phyloP scores from a whole-genome alignment of 2,329 filamentous ascomycete genomes.

The Tricladium varicosporioides region DNA sequence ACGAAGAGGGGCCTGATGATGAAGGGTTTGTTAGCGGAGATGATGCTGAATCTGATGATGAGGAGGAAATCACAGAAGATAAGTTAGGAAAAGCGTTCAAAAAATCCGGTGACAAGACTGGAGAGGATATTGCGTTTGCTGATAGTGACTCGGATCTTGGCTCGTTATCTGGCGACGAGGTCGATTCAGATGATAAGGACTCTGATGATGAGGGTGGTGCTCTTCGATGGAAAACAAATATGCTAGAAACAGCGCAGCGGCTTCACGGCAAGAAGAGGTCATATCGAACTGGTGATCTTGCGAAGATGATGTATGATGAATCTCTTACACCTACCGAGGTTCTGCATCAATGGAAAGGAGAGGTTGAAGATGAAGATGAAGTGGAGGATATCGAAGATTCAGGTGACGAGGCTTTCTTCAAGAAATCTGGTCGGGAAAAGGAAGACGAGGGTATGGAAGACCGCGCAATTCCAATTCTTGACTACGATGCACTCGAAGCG shows the following conservation, averaged over 20 bases:
- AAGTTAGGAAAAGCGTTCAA: conserved; percentile 62
- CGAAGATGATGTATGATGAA: conserved; percentile 85
- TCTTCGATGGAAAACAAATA: conserved; percentile 83
- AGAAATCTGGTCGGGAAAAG: conserved; percentile 59
- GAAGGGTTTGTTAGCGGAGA: conserved; percentile 37
- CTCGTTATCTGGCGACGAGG: conserved; percentile 66
- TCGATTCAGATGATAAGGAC: conserved; percentile 43
- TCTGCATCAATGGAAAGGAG: conserved; percentile 75
- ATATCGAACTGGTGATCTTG: conserved; percentile 79
- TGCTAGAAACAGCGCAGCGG: conserved; percentile 70
- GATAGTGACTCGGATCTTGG: conserved; percentile 97
- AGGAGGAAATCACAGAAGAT: conserved; percentile 56
- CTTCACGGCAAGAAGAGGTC: conserved; percentile 68
- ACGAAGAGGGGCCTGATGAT: conserved; percentile 54
- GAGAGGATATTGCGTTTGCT: conserved; percentile 82
- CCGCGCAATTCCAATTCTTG: conserved; percentile 72
- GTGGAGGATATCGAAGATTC: conserved; percentile 58
- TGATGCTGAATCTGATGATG: conserved; percentile 46
- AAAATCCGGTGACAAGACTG: conserved; percentile 50
- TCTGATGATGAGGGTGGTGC: conserved; percentile 70
- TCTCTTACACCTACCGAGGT: conserved; percentile 73
- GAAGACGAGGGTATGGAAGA: conserved; percentile 74
- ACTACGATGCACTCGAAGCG: conserved; percentile 76
- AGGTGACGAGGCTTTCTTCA: conserved; percentile 62
- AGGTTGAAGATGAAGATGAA: conserved; percentile 53